Base-by-base conservation (phyloP, 2,329 filamentous ascomycete species). In the Colletotrichum noveboracense region DNA sequence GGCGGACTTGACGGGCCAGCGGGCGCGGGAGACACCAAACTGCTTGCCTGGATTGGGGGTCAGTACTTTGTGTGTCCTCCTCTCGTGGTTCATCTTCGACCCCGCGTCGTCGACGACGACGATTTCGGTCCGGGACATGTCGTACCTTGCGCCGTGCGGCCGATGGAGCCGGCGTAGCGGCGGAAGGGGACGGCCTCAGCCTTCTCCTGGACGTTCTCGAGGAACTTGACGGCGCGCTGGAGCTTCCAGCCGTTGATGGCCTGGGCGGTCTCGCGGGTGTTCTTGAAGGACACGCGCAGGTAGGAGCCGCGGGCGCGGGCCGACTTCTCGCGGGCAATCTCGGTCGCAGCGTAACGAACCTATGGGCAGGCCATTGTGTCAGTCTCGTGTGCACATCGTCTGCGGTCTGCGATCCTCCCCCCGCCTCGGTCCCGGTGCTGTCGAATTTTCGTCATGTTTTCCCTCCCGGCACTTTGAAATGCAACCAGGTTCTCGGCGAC, bases 171-270 rank as follows among this genome's bases (percentile, higher is more conserved):
- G 85, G 95, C 95, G 88, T 97, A 99, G 90, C 97, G 93, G 90
- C 97, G 95, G 94, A 99, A 97, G 86, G 97, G 96, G 83, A 99
- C 94, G 81, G 96, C 96, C 93, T 99, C 97, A 89, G 94, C 95
- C 92, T 99, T 95, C 89, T 94, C 94, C 89, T 95, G 93, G 84
- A 99, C 97, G 89, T 99, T 98, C 92, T 98, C 95, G 86, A 99
- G 95, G 94, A 98, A 99, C 87, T 93, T 93, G 83, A 98, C 90
- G 85, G 97, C 97, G 86, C 97, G 96, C 90, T 95, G 92, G 86
- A 98, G 88, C 92, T 98, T 98, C 96, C 96, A 98, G 90, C 96
- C 96, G 90, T 97, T 98, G 93, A 99, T 98, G 85, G 96, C 96
- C 92, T 98, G 97, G 80, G 97, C 97, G 82, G 96, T 98, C 92